Evolutionary conservation across 345 rosid species (phyloP).

Genomic region (Eucalyptus sideroxylon): DNA sequence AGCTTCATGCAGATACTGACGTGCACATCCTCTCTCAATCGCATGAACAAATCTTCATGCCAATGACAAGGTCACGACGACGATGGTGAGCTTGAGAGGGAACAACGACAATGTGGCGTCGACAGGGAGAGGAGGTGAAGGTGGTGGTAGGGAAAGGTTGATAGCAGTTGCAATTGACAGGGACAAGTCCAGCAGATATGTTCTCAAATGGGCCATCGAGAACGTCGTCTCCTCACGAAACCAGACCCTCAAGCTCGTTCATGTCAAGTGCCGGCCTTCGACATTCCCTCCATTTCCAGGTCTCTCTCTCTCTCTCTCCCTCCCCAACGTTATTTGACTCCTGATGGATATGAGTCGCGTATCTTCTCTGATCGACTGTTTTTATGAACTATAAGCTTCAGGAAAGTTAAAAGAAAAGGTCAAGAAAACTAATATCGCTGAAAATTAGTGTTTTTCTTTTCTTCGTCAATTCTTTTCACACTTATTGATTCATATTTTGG

Average conservation of each 20-base stretch:
- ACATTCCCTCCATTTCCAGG: neutral
- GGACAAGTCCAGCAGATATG: slow-evolving; percentile 25
- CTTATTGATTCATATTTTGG: neutral
- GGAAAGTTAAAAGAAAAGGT: neutral
- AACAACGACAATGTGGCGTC: neutral
- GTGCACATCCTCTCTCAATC: neutral
- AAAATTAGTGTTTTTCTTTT: neutral
- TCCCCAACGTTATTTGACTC: neutral
- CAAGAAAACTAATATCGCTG: neutral
- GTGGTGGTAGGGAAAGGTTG: slow-evolving; percentile 11
- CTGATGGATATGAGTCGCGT: neutral
- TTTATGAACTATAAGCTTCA: neutral
- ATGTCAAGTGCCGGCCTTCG: slow-evolving; percentile 28
- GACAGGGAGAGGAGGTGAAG: neutral
- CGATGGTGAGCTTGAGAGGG: neutral
- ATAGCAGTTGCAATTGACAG: slow-evolving; percentile 33
- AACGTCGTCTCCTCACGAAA: slow-evolving; percentile 12
- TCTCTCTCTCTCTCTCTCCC: neutral
- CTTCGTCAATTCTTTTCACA: neutral
- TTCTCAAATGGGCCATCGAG: slow-evolving; percentile 48
- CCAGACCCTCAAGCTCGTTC: slow-evolving; percentile 39
- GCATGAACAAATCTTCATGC: neutral
- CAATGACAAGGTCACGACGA: neutral
- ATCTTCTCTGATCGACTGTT: neutral
- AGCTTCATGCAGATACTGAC: neutral